Percentiles rank a stretch among this genome's conserved stretches.
These are phyloP conservation scores for Colletotrichum aenigma DNA, from an alignment of 2,329 filamentous ascomycete species.

Conservation along the genomic window DNA sequence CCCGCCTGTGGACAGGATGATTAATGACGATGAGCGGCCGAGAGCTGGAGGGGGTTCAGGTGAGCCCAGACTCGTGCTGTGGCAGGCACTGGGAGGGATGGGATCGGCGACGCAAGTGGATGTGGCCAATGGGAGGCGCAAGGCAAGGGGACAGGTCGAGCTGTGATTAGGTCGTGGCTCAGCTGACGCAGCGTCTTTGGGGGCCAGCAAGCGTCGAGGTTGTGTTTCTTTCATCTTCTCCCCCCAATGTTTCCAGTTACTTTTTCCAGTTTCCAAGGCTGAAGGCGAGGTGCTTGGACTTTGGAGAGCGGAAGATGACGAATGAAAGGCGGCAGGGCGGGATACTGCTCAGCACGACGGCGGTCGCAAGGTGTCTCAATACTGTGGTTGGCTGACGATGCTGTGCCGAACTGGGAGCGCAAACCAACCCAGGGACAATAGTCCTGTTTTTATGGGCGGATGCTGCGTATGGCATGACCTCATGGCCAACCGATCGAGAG, in stretches of 20 bases:
- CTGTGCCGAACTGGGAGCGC: not conserved
- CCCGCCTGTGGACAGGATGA: not conserved
- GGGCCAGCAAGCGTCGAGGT: not conserved
- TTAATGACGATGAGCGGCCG: conserved; percentile 5
- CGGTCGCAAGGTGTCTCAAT: not conserved
- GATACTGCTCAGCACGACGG: not conserved
- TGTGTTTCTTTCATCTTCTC: not conserved
- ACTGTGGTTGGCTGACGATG: not conserved
- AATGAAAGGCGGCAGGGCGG: not conserved
- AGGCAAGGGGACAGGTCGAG: not conserved
- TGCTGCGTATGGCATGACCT: not conserved
- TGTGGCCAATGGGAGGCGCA: not conserved
- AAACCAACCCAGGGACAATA: not conserved
- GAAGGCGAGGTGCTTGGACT: not conserved
- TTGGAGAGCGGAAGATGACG: not conserved
- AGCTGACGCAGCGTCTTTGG: conserved; percentile 3
- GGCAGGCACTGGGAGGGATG: not conserved
- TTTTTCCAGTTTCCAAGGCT: not conserved
- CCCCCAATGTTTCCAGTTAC: not conserved
- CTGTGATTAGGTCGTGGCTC: conserved; percentile 7
- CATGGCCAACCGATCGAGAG: not conserved
- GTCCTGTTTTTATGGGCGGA: not conserved
- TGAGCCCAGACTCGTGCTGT: not conserved
- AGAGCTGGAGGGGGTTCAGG: not conserved
- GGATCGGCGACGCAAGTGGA: conserved; percentile 8